phyloP scores from a whole-genome alignment of 352 stramenopile species.

The Blastocystis sp. region DNA sequence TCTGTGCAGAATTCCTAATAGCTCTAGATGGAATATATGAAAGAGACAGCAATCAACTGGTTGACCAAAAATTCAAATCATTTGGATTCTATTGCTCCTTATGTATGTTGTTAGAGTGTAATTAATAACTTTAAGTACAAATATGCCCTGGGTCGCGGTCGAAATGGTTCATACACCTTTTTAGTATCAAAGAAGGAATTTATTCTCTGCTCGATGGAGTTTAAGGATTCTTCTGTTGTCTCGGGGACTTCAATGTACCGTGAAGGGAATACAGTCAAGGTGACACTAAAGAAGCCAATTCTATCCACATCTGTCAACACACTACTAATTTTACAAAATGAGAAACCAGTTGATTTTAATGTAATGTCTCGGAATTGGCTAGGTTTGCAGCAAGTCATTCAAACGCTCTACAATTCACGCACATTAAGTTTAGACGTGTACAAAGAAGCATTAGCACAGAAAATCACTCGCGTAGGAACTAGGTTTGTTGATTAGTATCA shows the following conservation, averaged over 20 bases:
- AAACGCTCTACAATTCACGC: neutral
- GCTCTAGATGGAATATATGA: conserved; percentile 19
- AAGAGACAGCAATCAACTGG: conserved; percentile 8
- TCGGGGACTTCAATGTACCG: neutral
- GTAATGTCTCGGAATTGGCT: conserved; percentile 12
- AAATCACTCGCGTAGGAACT: conserved; percentile 30
- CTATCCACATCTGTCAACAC: neutral
- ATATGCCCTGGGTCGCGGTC: neutral
- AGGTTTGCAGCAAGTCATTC: conserved; percentile 17
- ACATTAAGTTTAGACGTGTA: neutral
- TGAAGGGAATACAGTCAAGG: neutral
- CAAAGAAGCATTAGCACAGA: conserved; percentile 28
- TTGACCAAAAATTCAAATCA: neutral
- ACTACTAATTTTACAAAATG: conserved; percentile 9
- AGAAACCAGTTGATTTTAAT: neutral
- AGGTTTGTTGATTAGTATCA: neutral
- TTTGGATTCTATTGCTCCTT: neutral
- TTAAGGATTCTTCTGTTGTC: neutral
- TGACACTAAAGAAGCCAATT: neutral
- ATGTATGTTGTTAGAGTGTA: neutral
- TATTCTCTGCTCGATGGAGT: neutral
- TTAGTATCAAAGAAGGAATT: conserved; percentile 49
- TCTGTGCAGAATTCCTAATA: neutral
- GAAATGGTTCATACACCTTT: neutral
- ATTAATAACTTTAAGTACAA: conserved; percentile 9